Evolutionary conservation across 208 protist species (phyloP).

Genomic region (Trypanosoma grayi): DNA sequence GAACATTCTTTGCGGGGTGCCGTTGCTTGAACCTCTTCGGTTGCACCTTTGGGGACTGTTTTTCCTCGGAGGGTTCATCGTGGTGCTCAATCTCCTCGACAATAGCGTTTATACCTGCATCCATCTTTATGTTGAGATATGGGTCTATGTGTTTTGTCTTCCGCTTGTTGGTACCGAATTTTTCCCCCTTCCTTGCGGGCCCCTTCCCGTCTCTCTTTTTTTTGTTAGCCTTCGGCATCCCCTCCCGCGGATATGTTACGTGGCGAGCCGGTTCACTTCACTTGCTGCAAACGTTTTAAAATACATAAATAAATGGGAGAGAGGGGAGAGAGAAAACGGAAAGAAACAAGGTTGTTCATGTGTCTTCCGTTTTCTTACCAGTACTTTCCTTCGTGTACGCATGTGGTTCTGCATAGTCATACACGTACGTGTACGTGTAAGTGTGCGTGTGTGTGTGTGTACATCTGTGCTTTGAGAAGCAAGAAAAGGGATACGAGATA

Average conservation of each 20-base stretch:
- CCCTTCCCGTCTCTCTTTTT: neutral
- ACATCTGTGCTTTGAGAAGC: neutral
- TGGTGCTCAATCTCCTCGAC: conserved; percentile 54
- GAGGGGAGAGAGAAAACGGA: too few species aligned
- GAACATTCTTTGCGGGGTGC: neutral
- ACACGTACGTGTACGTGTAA: too few species aligned
- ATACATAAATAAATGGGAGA: too few species aligned
- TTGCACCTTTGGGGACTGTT: conserved; percentile 18
- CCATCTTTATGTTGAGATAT: conserved; percentile 46
- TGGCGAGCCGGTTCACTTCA: too few species aligned
- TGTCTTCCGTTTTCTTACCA: too few species aligned
- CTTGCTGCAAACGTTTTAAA: too few species aligned
- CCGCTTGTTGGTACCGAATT: conserved; percentile 39
- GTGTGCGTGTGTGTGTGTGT: neutral
- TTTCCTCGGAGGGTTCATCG: neutral
- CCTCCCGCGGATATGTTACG: too few species aligned
- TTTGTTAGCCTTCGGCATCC: conserved; percentile 18
- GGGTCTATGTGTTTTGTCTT: conserved; percentile 67
- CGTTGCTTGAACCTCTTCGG: conserved; percentile 28
- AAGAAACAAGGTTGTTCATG: too few species aligned
- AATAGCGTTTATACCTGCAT: conserved; percentile 43
- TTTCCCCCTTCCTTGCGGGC: conserved; percentile 47
- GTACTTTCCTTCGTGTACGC: too few species aligned
- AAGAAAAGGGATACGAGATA: neutral
- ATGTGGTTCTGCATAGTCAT: too few species aligned